Evolutionary conservation across 306 rosid genomes (phyloP).

Genomic region (Vigna angularis): DNA sequence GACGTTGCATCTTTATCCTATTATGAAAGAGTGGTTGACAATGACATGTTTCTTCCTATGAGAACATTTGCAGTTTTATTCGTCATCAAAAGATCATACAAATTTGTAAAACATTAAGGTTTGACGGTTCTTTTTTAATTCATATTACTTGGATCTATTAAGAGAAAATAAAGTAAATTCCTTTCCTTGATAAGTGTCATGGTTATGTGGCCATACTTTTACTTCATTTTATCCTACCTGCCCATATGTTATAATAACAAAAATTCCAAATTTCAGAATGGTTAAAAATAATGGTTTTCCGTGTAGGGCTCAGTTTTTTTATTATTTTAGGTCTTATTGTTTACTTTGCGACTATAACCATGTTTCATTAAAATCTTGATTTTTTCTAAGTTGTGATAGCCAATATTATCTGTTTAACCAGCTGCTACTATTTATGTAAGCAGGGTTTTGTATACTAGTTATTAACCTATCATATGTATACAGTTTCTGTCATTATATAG

Average conservation of each 20-base stretch:
- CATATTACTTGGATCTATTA: constrained; percentile 18
- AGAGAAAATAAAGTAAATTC: constrained; percentile 30
- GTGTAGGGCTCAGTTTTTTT: constrained; percentile 8
- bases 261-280: constrained; percentile 36
- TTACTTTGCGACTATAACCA: constrained; percentile 20
- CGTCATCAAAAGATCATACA: constrained; percentile 4
- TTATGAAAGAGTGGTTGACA: background rate
- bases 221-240: constrained; percentile 19
- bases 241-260: constrained; percentile 15
- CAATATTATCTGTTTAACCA: background rate
- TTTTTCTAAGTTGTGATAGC: constrained; percentile 29
- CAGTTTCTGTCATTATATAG: constrained; percentile 10
- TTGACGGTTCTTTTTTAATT: constrained; percentile 24
- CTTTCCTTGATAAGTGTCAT: constrained; percentile 30
- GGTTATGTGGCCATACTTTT: constrained; percentile 30
- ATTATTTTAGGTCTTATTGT: constrained; percentile 22
- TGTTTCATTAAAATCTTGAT: constrained; percentile 31
- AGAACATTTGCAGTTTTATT: constrained; percentile 24
- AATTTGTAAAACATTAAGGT: constrained; percentile 28
- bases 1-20: constrained; percentile 1
- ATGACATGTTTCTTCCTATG: constrained; percentile 19
- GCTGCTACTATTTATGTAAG: constrained; percentile 17
- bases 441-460: constrained; percentile 25
- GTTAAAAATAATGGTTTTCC: constrained; percentile 9
- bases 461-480: constrained; percentile 21